phyloP scores from a whole-genome alignment of 495 filamentous ascomycete genomes.

The Lentithecium fluviatile region DNA sequence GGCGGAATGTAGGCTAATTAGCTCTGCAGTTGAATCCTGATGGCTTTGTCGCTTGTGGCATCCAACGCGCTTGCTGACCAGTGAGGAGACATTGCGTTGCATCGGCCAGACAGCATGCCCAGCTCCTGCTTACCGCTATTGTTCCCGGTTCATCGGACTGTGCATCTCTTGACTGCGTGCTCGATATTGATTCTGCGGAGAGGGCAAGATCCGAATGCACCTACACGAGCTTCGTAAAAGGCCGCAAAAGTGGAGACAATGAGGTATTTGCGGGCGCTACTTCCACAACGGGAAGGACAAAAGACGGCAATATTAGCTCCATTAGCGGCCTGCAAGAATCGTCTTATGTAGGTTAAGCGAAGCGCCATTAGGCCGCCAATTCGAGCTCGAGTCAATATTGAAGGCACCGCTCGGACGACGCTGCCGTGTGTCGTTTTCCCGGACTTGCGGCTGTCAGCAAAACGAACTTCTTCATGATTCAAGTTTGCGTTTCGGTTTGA shows the following conservation, averaged over 20 bases:
- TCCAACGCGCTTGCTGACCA: conserved; percentile 11
- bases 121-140: not conserved
- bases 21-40: not conserved
- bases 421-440: not conserved
- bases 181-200: conserved; percentile 27
- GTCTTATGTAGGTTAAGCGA: not conserved
- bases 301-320: conserved; percentile 28
- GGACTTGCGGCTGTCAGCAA: not conserved
- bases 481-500: conserved; percentile 15
- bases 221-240: conserved; percentile 2
- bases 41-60: not conserved
- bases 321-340: conserved; percentile 7
- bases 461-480: conserved; percentile 20
- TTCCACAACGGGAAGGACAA: conserved; percentile 4
- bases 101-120: conserved; percentile 1
- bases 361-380: conserved; percentile 13
- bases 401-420: not conserved
- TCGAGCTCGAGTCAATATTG: not conserved
- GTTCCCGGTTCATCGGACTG: too few species aligned
- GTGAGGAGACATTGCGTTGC: not conserved
- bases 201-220: conserved; percentile 23
- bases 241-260: not conserved
- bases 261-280: not conserved
- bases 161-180: conserved; percentile 15
- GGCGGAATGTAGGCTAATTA: conserved; percentile 25